Percentiles rank a stretch among this genome's conserved stretches.
Evolutionary conservation across 176 grass and related monocot species (phyloP).

Genomic region (Poa annua): DNA sequence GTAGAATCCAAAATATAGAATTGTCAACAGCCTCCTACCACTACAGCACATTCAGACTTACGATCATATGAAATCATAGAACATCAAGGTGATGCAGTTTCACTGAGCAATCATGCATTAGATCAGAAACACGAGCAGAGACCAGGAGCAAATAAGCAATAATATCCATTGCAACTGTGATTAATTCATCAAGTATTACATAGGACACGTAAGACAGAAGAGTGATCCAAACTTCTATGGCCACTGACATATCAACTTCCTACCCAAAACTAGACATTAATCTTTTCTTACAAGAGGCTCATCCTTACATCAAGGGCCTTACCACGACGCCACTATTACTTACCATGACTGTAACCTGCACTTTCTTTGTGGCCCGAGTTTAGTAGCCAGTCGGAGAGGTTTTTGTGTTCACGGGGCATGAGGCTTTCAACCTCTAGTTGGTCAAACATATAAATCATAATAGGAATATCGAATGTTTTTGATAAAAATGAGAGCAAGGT

Average conservation of each 20-base stretch:
- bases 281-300: constrained; percentile 10
- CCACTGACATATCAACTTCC: not conserved
- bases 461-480: too few species aligned
- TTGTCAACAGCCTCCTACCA: not conserved
- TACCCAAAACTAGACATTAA: not conserved
- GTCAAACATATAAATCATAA: too few species aligned
- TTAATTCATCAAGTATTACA: constrained; percentile 31
- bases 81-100: not conserved
- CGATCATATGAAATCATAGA: not conserved
- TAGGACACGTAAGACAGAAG: not conserved
- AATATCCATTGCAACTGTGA: not conserved
- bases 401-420: too few species aligned
- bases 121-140: not conserved
- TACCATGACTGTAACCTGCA: too few species aligned
- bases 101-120: not conserved
- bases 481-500: too few species aligned
- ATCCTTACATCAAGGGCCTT: not conserved
- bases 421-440: too few species aligned
- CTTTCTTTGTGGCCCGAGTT: too few species aligned
- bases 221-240: not conserved
- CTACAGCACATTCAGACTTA: not conserved
- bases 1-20: not conserved
- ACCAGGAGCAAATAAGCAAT: not conserved
- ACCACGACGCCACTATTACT: too few species aligned
- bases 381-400: too few species aligned